These are phyloP conservation scores for Dipteronia dyeriana DNA, from an alignment of 345 rosid genomes.

Conservation along the genomic window DNA sequence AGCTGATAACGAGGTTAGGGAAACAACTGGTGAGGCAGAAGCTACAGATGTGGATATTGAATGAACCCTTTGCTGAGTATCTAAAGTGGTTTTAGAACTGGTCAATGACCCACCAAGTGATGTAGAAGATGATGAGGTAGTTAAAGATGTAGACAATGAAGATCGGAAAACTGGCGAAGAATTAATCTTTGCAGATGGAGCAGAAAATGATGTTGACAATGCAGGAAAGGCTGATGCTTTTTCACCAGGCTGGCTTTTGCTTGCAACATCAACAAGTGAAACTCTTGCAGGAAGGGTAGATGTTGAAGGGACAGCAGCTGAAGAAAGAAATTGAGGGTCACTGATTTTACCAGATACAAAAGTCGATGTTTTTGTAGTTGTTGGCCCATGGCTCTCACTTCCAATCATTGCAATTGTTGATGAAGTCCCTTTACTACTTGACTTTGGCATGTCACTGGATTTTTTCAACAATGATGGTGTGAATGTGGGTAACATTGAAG, in stretches of 20 bases:
- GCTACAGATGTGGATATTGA: constrained; percentile 26
- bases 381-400: constrained; percentile 28
- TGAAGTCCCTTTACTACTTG: constrained; percentile 31
- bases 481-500: constrained; percentile 28
- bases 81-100: constrained; percentile 30
- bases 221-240: constrained; percentile 32
- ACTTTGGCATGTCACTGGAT: constrained; percentile 37
- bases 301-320: constrained; percentile 35
- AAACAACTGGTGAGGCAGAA: constrained; percentile 27
- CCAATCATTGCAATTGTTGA: constrained; percentile 29
- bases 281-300: constrained; percentile 33
- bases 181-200: constrained; percentile 36
- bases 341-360: constrained; percentile 33
- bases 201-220: constrained; percentile 37
- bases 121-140: constrained; percentile 34
- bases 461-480: constrained; percentile 29
- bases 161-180: constrained; percentile 31
- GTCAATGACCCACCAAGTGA: constrained; percentile 34
- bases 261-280: constrained; percentile 34
- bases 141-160: constrained; percentile 37
- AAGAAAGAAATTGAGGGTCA: constrained; percentile 35
- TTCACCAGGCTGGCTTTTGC: constrained; percentile 45
- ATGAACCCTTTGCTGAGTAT: constrained; percentile 32
- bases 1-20: constrained; percentile 26
- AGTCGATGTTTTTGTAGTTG: constrained; percentile 23